Evolutionary conservation across 2,329 filamentous ascomycete species (phyloP).

Genomic region (Nemania sp.): DNA sequence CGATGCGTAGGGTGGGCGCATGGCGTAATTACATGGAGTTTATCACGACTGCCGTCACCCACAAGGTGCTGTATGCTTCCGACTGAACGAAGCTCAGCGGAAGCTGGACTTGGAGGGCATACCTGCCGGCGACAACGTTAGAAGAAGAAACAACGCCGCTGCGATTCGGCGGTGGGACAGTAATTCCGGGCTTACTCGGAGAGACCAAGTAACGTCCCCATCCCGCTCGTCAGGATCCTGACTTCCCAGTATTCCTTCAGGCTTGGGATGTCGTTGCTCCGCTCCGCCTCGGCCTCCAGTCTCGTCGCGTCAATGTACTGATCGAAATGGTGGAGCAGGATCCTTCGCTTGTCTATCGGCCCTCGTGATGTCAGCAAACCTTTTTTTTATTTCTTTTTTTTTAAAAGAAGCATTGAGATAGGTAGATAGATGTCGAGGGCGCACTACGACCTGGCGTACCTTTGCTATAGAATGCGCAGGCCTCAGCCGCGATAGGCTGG

Average conservation of each 20-base stretch:
- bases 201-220: slow-evolving; percentile 34
- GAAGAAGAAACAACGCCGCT: background rate
- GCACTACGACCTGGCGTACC: slow-evolving; percentile 19
- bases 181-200: slow-evolving; percentile 31
- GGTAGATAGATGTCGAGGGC: background rate
- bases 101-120: slow-evolving; percentile 31
- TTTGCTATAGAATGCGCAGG: slow-evolving; percentile 29
- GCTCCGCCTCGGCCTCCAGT: slow-evolving; percentile 34
- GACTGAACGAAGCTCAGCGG: slow-evolving; percentile 30
- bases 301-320: slow-evolving; percentile 36
- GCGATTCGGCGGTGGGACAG: too few species aligned
- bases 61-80: slow-evolving; percentile 33
- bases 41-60: slow-evolving; percentile 34
- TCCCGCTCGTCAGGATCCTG: slow-evolving; percentile 38
- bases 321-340: slow-evolving; percentile 30
- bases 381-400: background rate
- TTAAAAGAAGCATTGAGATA: background rate
- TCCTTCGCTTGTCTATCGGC: slow-evolving; percentile 31
- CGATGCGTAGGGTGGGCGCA: background rate
- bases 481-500: slow-evolving; percentile 27
- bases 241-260: slow-evolving; percentile 38
- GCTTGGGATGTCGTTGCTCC: slow-evolving; percentile 28
- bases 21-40: slow-evolving; percentile 37
- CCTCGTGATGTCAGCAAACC: background rate
- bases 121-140: slow-evolving; percentile 21